phyloP scores from a whole-genome alignment of 768 basidiomycete species.

The Russula sp. region DNA sequence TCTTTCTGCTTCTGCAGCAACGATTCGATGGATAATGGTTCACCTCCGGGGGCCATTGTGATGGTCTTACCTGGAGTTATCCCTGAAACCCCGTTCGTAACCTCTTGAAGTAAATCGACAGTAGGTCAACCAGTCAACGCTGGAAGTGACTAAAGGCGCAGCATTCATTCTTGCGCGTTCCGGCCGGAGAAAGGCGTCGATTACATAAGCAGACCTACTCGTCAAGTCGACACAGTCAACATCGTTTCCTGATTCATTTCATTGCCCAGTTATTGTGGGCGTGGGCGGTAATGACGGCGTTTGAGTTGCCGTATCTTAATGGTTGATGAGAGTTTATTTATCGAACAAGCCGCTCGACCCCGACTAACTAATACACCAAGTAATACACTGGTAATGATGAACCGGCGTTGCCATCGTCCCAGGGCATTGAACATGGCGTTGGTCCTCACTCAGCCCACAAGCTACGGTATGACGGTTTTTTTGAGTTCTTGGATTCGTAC shows the following conservation, averaged over 20 bases:
- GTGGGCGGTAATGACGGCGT: not conserved
- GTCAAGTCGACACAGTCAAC: not conserved
- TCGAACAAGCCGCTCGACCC: not conserved
- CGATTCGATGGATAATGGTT: conserved; percentile 86
- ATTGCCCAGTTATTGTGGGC: not conserved
- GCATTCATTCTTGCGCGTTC: too few species aligned
- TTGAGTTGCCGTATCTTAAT: not conserved
- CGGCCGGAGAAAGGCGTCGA: not conserved
- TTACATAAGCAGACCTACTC: not conserved
- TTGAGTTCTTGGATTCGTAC: not conserved
- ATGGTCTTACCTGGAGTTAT: conserved; percentile 18
- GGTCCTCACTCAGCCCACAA: not conserved
- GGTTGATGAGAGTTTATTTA: not conserved
- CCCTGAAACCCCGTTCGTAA: not conserved
- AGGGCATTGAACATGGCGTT: not conserved
- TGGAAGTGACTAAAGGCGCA: not conserved
- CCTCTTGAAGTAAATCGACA: not conserved
- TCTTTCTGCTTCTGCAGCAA: conserved; percentile 82
- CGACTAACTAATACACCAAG: not conserved
- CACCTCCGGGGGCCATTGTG: conserved; percentile 49
- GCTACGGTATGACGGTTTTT: too few species aligned
- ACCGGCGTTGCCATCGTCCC: not conserved
- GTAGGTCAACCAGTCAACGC: not conserved
- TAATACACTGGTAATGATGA: not conserved
- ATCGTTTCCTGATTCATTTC: not conserved